Base-by-base conservation (phyloP, 2,329 filamentous ascomycete genomes). In the Penicillium sp. region DNA sequence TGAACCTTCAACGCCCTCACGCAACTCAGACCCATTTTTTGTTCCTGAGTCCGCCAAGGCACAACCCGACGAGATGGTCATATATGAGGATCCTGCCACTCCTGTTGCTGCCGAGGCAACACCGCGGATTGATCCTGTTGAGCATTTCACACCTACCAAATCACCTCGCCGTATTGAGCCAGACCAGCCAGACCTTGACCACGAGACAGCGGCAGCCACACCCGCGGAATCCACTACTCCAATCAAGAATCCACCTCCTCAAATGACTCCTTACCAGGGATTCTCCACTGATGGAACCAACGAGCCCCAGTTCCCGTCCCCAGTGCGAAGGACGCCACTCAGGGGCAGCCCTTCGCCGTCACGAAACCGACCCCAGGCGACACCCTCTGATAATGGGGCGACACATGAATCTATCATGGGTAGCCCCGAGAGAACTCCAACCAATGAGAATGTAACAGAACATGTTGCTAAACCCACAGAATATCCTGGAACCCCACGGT, bases 21-120 rank as follows among this genome's bases (percentile, higher is more conserved):
- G 49, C 57, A 53, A 58, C 48, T 24, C 55, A 10, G 31, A 49
- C 26, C n/a, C 49, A 39, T 42, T 49, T 14, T 43, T 49, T 21
- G 56, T 52, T 3, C 42, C 65, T 16, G 58, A 63, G 39, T 44
- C 48, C 24, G 39, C 52, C 21, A 65, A 62, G 43, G 3, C 43
- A 8, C 61, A 67, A 24, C 52, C 59, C 1, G 62, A 65, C 8
- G 46, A 65, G 31, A 61, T 69, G 57, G 50, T 65, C 14, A 69
- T 69, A 31, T 68, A 68, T 45, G 67, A 69, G 49, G 67, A 69
- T 39, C 64, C 64, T 27, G 57, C 57, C 26, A 65, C 61, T 3
- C 64, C 65, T 21, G 59, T 61, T 35, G 55, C 57, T 9, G 48
- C 47, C 7, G 55, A 52, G 29, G 24, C 56, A 11, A 52, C 46